Percentiles rank a stretch among this genome's conserved stretches.
Evolutionary conservation across 2,329 filamentous ascomycete genomes (phyloP).

Genomic region (Orbilia quercus): DNA sequence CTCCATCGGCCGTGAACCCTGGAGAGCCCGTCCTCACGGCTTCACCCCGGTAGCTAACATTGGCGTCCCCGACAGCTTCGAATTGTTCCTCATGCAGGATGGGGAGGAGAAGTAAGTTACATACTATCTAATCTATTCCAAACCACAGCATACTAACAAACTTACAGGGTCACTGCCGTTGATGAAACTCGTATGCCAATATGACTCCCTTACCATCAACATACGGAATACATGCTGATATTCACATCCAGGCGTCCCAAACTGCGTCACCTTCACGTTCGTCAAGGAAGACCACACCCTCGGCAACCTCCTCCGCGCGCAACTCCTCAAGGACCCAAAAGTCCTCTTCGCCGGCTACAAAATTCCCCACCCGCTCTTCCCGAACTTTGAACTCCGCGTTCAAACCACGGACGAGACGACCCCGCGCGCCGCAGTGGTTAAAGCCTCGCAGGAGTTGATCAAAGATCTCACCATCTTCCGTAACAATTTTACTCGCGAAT

Average conservation of each 20-base stretch:
- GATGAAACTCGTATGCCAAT: slow-evolving; percentile 45
- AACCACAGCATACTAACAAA: slow-evolving; percentile 2
- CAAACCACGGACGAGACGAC: slow-evolving; percentile 85
- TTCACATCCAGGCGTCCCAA: slow-evolving; percentile 75
- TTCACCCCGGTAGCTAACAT: slow-evolving; percentile 36
- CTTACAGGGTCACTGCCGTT: slow-evolving; percentile 41
- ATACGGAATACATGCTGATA: neutral
- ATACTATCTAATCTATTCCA: too few species aligned
- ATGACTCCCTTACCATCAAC: neutral
- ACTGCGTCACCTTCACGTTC: slow-evolving; percentile 93
- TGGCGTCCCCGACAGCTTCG: slow-evolving; percentile 55
- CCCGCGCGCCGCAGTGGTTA: slow-evolving; percentile 87
- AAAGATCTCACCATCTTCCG: slow-evolving; percentile 81
- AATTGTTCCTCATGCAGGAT: slow-evolving; percentile 57
- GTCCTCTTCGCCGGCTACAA: slow-evolving; percentile 95
- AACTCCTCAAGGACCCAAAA: slow-evolving; percentile 84
- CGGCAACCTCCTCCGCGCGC: slow-evolving; percentile 86
- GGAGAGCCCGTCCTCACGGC: slow-evolving; percentile 47
- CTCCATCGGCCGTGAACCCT: slow-evolving; percentile 40
- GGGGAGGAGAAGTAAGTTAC: slow-evolving; percentile 58
- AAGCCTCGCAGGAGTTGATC: slow-evolving; percentile 83
- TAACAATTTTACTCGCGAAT: slow-evolving; percentile 91
- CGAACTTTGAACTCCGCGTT: slow-evolving; percentile 78
- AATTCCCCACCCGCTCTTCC: slow-evolving; percentile 64
- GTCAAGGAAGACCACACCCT: slow-evolving; percentile 98